Evolutionary conservation across 805 yeast species (phyloP).

Genomic region (Cyberlindnera japonica): DNA sequence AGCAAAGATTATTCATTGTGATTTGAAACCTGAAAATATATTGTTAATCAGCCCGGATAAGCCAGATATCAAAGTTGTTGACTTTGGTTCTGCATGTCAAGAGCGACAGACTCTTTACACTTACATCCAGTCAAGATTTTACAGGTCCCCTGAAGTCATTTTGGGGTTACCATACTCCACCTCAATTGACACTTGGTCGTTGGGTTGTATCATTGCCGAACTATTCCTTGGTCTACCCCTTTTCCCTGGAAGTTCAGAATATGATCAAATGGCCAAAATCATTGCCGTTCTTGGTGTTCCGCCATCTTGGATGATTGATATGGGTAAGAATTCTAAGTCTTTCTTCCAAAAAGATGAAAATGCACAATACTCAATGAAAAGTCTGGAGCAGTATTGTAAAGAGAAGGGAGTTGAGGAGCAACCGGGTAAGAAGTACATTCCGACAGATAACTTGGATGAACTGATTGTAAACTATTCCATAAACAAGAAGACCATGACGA

Average conservation of each 20-base stretch:
- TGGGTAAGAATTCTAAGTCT: slow-evolving; percentile 78
- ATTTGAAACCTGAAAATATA: slow-evolving; percentile 94
- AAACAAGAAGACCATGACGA: slow-evolving; percentile 52
- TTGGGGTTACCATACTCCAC: slow-evolving; percentile 89
- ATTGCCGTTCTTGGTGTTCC: slow-evolving; percentile 81
- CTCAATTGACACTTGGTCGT: slow-evolving; percentile 96
- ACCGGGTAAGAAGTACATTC: slow-evolving; percentile 83
- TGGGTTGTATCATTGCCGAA: slow-evolving; percentile 91
- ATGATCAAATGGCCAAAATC: slow-evolving; percentile 81
- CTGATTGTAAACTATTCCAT: slow-evolving; percentile 73
- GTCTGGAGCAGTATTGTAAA: slow-evolving; percentile 44
- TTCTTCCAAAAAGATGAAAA: slow-evolving; percentile 39
- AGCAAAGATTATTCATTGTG: slow-evolving; percentile 89
- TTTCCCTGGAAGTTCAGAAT: slow-evolving; percentile 93
- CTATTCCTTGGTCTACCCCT: slow-evolving; percentile 86
- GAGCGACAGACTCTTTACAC: slow-evolving; percentile 87
- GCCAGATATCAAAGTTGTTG: slow-evolving; percentile 79
- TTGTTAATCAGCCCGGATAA: slow-evolving; percentile 68
- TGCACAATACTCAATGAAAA: slow-evolving; percentile 25
- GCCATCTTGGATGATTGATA: slow-evolving; percentile 94
- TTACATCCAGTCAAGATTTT: slow-evolving; percentile 88
- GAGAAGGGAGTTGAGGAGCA: slow-evolving; percentile 60
- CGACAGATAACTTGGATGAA: slow-evolving; percentile 59
- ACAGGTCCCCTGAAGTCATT: slow-evolving; percentile 92
- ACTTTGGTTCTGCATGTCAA: slow-evolving; percentile 94